Evolutionary conservation across 2,329 filamentous ascomycete species (phyloP), one percentile per base, ranked within the genome.

Genomic region (Fusarium sp.): DNA sequence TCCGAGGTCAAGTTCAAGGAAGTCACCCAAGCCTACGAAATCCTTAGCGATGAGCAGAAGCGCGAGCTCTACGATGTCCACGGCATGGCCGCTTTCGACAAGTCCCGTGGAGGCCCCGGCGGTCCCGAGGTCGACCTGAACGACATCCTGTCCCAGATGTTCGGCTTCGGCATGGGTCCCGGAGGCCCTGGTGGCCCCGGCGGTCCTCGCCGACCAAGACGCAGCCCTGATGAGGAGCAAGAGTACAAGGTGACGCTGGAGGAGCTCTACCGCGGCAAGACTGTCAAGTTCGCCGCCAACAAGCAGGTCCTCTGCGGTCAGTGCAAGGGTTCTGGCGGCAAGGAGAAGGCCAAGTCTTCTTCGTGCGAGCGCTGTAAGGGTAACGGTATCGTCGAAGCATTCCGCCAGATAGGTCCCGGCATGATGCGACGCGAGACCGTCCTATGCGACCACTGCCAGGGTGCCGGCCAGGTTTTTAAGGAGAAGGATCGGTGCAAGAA

Each of bases 401-500:
- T 96, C 78, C 90, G 92, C 64, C 92, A 94, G 77, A 89, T 98
- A 68, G 95, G 95, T 1, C 94, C 95, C 18, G 94, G 95, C 63
- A 86, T 98, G 78, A 90, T 97, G 68, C 93, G 94, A 31, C 92
- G 94, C 76, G 91, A 94, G 76, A 90, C 91, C 7, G 90, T 95
- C 39, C 82, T 91, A 37, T 99, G 96, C 81, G 91, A 92, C 75
- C 91, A 92, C 76, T 99, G 96, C 82, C 87, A 91, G 65, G 95
- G 95, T 36, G 88, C 90, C n/a, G 96, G 96, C 7, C 90, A 91
- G 77, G 90, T 95, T 77, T 97, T 91, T 84, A 95, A 95, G 81
- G 94, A 97, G 78, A 98, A 98, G 86, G 96, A 99, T 78, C 94
- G 94, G 78, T 99, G 96, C 87, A 97, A 97, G 87, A 98, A 96